Conservation (phyloP, 495 filamentous ascomycete species). For the Oleoguttula mirabilis region DNA sequence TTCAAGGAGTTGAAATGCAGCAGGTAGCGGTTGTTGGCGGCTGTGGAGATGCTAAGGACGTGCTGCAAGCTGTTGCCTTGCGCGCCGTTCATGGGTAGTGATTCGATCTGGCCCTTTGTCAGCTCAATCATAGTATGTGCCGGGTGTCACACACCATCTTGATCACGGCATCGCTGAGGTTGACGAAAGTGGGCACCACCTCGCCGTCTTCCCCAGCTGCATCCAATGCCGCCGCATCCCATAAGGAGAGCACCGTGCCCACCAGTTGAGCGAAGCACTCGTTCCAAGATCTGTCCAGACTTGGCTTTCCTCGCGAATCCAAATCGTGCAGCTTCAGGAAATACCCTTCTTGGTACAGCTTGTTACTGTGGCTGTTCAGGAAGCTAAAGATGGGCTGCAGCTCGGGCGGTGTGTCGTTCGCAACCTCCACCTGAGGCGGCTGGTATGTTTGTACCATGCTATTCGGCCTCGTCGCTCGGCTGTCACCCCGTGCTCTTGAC, state of each 20-base stretch:
- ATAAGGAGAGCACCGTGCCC: conserved; percentile 85
- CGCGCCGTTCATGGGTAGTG: conserved; percentile 64
- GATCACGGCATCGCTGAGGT: conserved; percentile 91
- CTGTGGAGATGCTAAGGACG: conserved; percentile 87
- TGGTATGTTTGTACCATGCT: conserved; percentile 70
- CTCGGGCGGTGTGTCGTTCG: conserved; percentile 76
- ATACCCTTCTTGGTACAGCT: conserved; percentile 94
- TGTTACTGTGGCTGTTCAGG: conserved; percentile 90
- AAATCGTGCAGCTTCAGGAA: conserved; percentile 92
- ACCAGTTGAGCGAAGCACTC: conserved; percentile 97
- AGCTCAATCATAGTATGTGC: no score
- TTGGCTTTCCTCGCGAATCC: conserved; percentile 77
- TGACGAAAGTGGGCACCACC: conserved; percentile 89
- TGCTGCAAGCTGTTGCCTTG: conserved; percentile 74
- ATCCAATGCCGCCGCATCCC: conserved; percentile 91
- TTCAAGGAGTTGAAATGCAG: conserved; percentile 92
- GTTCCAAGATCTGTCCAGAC: conserved; percentile 76
- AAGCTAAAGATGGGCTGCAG: conserved; percentile 87
- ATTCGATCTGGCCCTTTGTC: conserved; percentile 64
- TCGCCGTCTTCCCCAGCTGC: conserved; percentile 70
- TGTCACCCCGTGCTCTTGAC: conserved; percentile 18
- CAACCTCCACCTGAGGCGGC: conserved; percentile 75
- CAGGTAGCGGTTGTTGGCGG: conserved; percentile 87
- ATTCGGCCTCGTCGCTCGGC: conserved; percentile 34
- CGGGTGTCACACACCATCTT: conserved; percentile 84